Percentiles rank a stretch among this genome's conserved stretches.
Evolutionary conservation across 2,329 filamentous ascomycete genomes (phyloP).

Genomic region (Myotisia sp.): DNA sequence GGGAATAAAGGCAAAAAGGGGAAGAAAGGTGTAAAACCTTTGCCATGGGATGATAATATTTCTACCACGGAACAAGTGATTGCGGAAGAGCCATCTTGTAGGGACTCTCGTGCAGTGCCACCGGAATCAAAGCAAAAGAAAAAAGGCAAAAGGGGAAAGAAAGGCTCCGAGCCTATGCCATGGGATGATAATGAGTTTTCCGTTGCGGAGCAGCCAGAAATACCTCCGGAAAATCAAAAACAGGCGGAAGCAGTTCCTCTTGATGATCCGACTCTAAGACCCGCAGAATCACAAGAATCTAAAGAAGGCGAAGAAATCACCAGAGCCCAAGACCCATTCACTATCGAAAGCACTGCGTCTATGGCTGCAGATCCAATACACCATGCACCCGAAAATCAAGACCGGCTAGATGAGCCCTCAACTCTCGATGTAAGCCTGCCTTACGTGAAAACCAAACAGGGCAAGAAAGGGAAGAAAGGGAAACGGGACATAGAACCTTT

Average conservation of each 20-base stretch:
- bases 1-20: constrained; percentile 1
- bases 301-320: constrained; percentile 14
- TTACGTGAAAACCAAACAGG: no score
- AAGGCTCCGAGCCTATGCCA: no score
- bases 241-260: no score
- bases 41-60: background rate
- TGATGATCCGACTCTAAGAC: no score
- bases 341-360: constrained; percentile 21
- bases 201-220: no score
- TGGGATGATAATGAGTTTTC: no score
- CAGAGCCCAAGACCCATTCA: constrained; percentile 10
- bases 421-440: no score
- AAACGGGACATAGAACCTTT: constrained; percentile 7
- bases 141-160: constrained; percentile 28
- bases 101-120: background rate
- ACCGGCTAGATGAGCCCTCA: no score
- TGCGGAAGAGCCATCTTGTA: background rate
- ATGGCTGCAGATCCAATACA: no score
- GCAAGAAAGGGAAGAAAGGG: constrained; percentile 31
- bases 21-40: constrained; percentile 1
- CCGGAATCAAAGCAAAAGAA: constrained; percentile 1
- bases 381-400: no score
- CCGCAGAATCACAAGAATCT: constrained; percentile 7
- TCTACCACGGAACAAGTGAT: background rate
- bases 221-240: no score